Percentiles rank a stretch among this genome's conserved stretches.
These are phyloP conservation scores for Macaranga tanarius DNA, from an alignment of 441 rosid genomes.

Conservation along the genomic window DNA sequence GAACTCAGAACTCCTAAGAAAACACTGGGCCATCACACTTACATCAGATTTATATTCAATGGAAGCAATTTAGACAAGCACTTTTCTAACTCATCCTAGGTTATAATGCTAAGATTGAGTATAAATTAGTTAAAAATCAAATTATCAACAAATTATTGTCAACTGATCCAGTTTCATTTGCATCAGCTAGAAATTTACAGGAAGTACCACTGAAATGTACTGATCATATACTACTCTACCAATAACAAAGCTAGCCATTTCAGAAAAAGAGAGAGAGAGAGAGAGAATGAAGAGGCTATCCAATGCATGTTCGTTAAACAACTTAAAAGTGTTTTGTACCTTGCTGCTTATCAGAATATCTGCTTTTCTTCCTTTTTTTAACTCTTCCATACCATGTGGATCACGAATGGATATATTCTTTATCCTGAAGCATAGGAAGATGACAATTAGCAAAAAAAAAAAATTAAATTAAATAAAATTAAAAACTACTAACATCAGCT, in stretches of 20 bases:
- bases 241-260: too few species aligned
- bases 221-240: too few species aligned
- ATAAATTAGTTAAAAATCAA: neutral
- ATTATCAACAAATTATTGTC: neutral
- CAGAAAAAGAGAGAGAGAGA: neutral
- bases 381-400: slow-evolving; percentile 58
- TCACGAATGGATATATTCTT: slow-evolving; percentile 52
- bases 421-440: slow-evolving; percentile 41
- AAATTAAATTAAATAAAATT: too few species aligned
- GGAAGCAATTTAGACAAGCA: neutral
- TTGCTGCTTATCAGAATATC: slow-evolving; percentile 55
- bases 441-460: too few species aligned
- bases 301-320: neutral
- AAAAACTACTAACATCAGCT: too few species aligned
- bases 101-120: neutral
- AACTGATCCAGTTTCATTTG: neutral
- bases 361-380: slow-evolving; percentile 52
- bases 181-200: neutral
- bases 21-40: too few species aligned
- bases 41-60: neutral
- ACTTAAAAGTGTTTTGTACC: slow-evolving; percentile 39
- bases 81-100: neutral
- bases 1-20: too few species aligned
- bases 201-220: neutral
- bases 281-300: neutral